Evolutionary conservation across 148 eudicot species (phyloP).

Genomic region (Cornus controversa): DNA sequence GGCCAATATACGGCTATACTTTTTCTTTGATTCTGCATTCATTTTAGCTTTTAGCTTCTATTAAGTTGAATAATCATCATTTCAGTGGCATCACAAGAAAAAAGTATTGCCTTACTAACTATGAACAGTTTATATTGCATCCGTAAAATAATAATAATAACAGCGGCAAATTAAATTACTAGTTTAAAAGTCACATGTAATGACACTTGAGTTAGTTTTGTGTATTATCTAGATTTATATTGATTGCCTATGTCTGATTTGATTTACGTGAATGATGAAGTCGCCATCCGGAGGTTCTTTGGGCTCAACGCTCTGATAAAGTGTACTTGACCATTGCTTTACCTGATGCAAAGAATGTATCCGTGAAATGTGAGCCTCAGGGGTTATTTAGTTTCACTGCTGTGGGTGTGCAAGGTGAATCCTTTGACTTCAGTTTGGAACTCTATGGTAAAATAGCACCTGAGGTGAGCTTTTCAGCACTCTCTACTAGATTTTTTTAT

Average conservation of each 20-base stretch:
- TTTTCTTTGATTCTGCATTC: no score
- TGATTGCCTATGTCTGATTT: neutral
- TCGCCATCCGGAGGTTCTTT: conserved; percentile 72
- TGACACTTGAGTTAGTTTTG: no score
- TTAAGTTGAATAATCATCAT: no score
- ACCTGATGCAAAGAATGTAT: conserved; percentile 76
- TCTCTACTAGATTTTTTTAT: no score
- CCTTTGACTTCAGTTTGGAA: conserved; percentile 57
- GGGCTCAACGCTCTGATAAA: conserved; percentile 86
- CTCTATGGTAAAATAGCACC: conserved; percentile 63
- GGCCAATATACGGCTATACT: no score
- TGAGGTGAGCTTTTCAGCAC: conserved; percentile 46
- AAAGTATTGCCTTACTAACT: no score
- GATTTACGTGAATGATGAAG: conserved; percentile 30
- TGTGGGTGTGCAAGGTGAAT: conserved; percentile 52
- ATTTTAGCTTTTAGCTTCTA: no score
- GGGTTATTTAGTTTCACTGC: conserved; percentile 73
- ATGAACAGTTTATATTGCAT: no score
- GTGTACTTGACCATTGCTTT: conserved; percentile 71
- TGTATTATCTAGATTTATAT: neutral
- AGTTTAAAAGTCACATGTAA: no score
- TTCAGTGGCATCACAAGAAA: no score
- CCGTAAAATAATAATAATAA: no score
- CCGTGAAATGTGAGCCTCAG: conserved; percentile 65
- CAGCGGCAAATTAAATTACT: no score